A percentile compares a stretch with the other conserved stretches of the same genome.
Conservation (phyloP, 768 basidiomycete species). For the Naganishia onofrii region DNA sequence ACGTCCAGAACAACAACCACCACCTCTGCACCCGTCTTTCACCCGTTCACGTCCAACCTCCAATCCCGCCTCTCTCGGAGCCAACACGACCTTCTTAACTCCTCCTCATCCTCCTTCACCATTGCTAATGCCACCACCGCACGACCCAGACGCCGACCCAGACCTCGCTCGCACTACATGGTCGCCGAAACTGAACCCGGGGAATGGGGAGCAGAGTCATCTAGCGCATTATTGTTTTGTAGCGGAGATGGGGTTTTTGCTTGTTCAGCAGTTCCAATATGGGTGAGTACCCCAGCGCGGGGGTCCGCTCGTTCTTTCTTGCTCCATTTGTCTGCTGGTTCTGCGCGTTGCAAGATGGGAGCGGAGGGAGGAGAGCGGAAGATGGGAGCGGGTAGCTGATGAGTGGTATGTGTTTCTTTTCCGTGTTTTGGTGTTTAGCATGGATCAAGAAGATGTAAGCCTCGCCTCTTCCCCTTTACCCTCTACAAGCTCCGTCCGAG, state of each 20-base stretch:
- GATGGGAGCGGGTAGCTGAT: background rate
- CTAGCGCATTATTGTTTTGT: conserved; percentile 36
- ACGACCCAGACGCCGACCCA: conserved; percentile 5
- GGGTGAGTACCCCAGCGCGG: no score
- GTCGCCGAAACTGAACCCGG: background rate
- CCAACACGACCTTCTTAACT: background rate
- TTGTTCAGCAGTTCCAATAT: conserved; percentile 41
- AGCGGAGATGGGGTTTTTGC: conserved; percentile 37
- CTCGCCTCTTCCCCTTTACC: no score
- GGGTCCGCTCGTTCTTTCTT: conserved; percentile 7
- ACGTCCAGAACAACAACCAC: background rate
- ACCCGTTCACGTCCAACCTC: background rate
- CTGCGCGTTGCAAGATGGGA: background rate
- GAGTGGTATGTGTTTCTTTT: background rate
- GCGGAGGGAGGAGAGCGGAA: background rate
- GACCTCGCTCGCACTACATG: background rate
- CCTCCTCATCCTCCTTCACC: no score
- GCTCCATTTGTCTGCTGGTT: no score
- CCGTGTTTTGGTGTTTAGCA: no score
- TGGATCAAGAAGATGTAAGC: conserved; percentile 24
- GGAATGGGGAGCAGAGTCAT: conserved; percentile 7
- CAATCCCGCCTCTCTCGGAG: no score
- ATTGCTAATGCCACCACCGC: no score
- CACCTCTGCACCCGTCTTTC: background rate
- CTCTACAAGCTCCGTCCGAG: no score